These are phyloP conservation scores for Podospora fimiseda DNA, from an alignment of 495 filamentous ascomycete species.

Conservation along the genomic window DNA sequence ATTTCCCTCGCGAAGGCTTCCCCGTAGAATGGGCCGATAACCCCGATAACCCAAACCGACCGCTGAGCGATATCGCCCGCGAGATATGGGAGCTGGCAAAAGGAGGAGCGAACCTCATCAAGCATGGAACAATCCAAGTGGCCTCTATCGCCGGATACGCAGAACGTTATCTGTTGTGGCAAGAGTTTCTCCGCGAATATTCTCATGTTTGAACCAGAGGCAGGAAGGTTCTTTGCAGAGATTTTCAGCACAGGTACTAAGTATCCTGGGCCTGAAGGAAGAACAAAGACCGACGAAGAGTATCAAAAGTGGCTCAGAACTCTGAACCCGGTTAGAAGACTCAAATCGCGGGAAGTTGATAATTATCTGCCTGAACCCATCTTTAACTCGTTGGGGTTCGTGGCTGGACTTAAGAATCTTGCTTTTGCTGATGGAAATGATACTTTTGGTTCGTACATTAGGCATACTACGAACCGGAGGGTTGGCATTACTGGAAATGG, in stretches of 20 bases:
- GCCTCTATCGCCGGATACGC: too few relatives aligned
- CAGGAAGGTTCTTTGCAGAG: constrained; percentile 1
- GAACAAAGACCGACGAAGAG: background rate
- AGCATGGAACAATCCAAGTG: too few relatives aligned
- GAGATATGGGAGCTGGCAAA: too few relatives aligned
- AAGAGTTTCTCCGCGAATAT: too few relatives aligned
- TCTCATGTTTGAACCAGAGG: too few relatives aligned
- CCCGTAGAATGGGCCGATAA: too few relatives aligned
- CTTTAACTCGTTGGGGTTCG: background rate
- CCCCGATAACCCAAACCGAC: too few relatives aligned
- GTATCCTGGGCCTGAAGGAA: constrained; percentile 4
- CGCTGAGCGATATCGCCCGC: too few relatives aligned
- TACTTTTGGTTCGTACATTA: constrained; percentile 4
- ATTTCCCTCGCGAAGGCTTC: too few relatives aligned
- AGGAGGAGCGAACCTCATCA: too few relatives aligned
- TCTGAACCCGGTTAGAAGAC: constrained; percentile 1
- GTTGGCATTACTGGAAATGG: constrained; percentile 5
- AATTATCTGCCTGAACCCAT: background rate
- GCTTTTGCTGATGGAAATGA: too few relatives aligned
- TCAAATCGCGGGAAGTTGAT: constrained; percentile 6
- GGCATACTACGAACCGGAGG: constrained; percentile 2
- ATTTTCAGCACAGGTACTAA: constrained; percentile 8
- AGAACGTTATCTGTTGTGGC: too few relatives aligned
- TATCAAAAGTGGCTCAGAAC: constrained; percentile 3
- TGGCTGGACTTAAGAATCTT: constrained; percentile 2